Evolutionary conservation across 768 basidiomycete genomes (phyloP).

Genomic region (Lactarius trivialis): DNA sequence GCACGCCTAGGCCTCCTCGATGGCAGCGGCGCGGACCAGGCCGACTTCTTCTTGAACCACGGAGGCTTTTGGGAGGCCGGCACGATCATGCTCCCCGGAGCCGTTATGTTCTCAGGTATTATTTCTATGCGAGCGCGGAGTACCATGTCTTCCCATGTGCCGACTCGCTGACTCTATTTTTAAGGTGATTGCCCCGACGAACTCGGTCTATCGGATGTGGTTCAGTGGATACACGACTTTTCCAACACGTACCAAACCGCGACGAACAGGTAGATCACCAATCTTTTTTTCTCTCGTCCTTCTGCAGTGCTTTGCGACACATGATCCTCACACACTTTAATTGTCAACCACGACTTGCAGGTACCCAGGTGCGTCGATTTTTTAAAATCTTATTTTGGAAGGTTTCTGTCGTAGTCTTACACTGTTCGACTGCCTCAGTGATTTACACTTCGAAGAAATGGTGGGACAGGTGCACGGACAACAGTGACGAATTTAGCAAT

Average conservation of each 20-base stretch:
- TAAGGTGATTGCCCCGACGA: constrained; percentile 28
- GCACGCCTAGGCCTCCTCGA: constrained; percentile 47
- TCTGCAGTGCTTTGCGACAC: no score
- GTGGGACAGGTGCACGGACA: constrained; percentile 64
- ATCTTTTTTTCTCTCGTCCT: no score
- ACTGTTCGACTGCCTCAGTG: constrained; percentile 29
- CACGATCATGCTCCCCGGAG: constrained; percentile 56
- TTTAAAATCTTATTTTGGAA: no score
- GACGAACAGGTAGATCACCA: no score
- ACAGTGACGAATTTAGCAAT: constrained; percentile 43
- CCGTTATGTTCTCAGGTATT: no score
- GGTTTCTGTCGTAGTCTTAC: neutral
- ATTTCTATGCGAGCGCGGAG: no score
- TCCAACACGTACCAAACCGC: no score
- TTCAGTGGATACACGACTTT: no score
- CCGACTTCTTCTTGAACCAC: constrained; percentile 49
- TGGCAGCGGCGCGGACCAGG: constrained; percentile 56
- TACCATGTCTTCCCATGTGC: neutral
- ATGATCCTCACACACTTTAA: neutral
- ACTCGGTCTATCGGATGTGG: constrained; percentile 27
- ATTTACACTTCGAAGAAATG: constrained; percentile 62
- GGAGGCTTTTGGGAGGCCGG: constrained; percentile 49
- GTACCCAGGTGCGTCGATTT: constrained; percentile 33
- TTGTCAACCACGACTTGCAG: constrained; percentile 17
- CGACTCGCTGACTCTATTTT: neutral